Conservation (phyloP, 1,139 yeast species). For the Yamadazyma buinensis region DNA sequence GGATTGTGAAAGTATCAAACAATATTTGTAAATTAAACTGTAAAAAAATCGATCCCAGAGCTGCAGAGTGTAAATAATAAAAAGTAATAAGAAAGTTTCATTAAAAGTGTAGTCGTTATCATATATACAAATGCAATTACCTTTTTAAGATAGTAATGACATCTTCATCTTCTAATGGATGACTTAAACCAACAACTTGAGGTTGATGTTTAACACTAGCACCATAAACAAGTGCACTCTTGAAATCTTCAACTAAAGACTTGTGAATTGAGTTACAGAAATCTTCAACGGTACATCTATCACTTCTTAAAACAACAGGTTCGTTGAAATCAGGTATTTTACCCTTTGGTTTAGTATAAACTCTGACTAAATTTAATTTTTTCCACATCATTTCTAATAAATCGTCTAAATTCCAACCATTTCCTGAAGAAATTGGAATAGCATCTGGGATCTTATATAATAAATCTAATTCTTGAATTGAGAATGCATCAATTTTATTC, state of each 20-base stretch:
- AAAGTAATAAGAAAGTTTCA: no score
- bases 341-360: conserved; percentile 96
- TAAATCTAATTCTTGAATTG: conserved; percentile 87
- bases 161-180: conserved; percentile 87
- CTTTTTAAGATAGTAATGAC: conserved; percentile 93
- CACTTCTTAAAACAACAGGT: conserved; percentile 86
- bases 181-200: conserved; percentile 88
- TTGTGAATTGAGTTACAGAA: conserved; percentile 97
- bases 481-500: conserved; percentile 92
- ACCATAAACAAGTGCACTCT: conserved; percentile 88
- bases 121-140: conserved; percentile 15
- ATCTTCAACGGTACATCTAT: conserved; percentile 84
- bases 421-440: conserved; percentile 91
- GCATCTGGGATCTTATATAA: conserved; percentile 92
- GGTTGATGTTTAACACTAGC: conserved; percentile 96
- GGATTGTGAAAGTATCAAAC: no score
- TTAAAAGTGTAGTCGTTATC: no score
- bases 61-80: no score
- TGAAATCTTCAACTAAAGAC: conserved; percentile 87
- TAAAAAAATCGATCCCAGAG: no score
- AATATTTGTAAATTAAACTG: no score
- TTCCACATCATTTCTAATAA: conserved; percentile 94
- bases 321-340: conserved; percentile 87
- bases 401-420: conserved; percentile 96
- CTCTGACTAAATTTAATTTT: conserved; percentile 82